Base-by-base conservation (phyloP, 495 filamentous ascomycete species). In the Aspergillus heteromorphus region DNA sequence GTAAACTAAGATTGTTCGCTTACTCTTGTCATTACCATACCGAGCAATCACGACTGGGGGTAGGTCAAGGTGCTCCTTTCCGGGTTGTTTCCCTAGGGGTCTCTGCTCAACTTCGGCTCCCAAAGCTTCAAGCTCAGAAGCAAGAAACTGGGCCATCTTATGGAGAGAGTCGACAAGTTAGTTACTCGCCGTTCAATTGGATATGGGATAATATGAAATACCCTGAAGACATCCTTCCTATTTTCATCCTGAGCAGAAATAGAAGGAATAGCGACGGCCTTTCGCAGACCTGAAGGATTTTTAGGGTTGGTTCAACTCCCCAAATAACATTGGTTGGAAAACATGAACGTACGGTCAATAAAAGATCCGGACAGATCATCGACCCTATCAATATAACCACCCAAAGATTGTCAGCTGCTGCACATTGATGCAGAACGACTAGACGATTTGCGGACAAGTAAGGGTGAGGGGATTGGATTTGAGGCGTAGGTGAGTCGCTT, bases 221-320 rank as follows among this genome's bases (percentile, higher is more conserved):
- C 83, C 63, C 74, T 85, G 64, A 98, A 82, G 54, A 98, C 93
- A 78, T 97, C 88, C 54, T 81, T 84, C 36, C 93, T 83, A 65
- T 90, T 86, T 59, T 85, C 85, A 61, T 92, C 89, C 53, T 96
- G 91, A 1, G 92, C 88, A 17, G 92, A 97, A 60, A 99, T 73
- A 41, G 93, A 97, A 5, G 95, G 93, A 56, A 99, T 99, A 38
- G 91, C 91, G 54, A 99, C 92, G 41, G 93, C 93, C 70, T 89
- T 83, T 59, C 88, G 80, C 48, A 98, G 83, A 60, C 82, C 82
- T 85, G 53, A 23, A 31, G n/a, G 23, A 48, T 30, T 20, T 30
- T 6, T 31, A 20, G 14, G 38, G 14, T 31, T 20, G 16, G 21
- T 29, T 38, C 30, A 27, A 14, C 20, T 31, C 16, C 29, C n/a